These are phyloP conservation scores for Hyphopichia wangnamkhiaoensis DNA, from an alignment of 1,139 yeast genomes.

Conservation along the genomic window DNA sequence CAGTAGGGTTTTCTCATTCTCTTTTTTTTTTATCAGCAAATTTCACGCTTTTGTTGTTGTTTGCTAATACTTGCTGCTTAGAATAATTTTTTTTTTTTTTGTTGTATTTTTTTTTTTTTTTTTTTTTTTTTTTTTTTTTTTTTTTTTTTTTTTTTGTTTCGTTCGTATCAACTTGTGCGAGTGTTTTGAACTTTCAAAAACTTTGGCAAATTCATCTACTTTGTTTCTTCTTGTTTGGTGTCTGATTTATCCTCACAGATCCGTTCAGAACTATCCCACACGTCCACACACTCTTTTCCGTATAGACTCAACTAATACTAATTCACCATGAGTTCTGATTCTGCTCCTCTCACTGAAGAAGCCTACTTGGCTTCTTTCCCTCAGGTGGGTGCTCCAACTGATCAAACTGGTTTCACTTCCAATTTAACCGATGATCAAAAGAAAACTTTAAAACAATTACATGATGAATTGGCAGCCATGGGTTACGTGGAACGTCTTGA, in stretches of 20 bases:
- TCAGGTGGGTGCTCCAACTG: constrained; percentile 61
- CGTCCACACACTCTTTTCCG: too few relatives aligned
- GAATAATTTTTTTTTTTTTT: not conserved
- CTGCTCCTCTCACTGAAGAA: constrained; percentile 17
- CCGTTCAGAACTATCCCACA: too few relatives aligned
- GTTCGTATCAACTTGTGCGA: not conserved
- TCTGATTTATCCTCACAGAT: too few relatives aligned
- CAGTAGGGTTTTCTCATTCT: too few relatives aligned
- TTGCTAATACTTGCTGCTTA: not conserved
- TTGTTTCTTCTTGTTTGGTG: too few relatives aligned
- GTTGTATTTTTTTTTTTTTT: not conserved
- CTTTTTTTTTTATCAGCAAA: too few relatives aligned
- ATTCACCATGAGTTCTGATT: constrained; percentile 3
- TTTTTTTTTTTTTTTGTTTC: not conserved
- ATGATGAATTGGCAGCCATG: constrained; percentile 54
- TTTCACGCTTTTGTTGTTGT: too few relatives aligned
- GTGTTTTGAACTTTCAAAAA: not conserved
- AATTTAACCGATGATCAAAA: constrained; percentile 71
- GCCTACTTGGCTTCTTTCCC: constrained; percentile 59
- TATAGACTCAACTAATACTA: too few relatives aligned
- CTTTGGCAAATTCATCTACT: not conserved
- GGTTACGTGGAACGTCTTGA: constrained; percentile 80
- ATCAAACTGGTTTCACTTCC: constrained; percentile 78
- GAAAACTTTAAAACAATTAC: constrained; percentile 57
- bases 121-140: not conserved